Percentiles rank a stretch among this genome's conserved stretches.
phyloP scores from a whole-genome alignment of 805 yeast species.

The Saturnispora kantuleensis region DNA sequence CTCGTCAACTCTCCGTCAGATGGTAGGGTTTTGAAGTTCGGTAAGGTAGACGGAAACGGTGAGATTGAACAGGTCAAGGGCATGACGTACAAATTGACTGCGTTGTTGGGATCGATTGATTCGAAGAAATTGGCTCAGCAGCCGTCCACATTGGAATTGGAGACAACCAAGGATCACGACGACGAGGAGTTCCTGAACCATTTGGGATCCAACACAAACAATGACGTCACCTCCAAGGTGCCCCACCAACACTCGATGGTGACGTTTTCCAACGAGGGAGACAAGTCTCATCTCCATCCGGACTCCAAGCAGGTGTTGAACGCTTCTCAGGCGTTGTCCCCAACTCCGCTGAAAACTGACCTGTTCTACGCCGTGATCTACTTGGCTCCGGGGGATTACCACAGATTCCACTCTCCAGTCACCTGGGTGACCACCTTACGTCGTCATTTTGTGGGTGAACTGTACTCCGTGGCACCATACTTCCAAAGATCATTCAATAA shows the following conservation, averaged over 20 bases:
- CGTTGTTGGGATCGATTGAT: slow-evolving; percentile 58
- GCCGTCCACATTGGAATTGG: slow-evolving; percentile 15
- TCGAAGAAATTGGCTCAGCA: slow-evolving; percentile 46
- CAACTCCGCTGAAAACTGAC: slow-evolving; percentile 38
- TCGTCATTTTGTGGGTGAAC: slow-evolving; percentile 92
- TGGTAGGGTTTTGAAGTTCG: slow-evolving; percentile 81
- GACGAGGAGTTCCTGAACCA: slow-evolving; percentile 8
- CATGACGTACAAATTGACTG: slow-evolving; percentile 82
- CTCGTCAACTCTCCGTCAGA: slow-evolving; percentile 86
- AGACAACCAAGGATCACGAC: slow-evolving; percentile 12
- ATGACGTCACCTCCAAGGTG: slow-evolving; percentile 8
- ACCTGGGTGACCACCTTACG: slow-evolving; percentile 92
- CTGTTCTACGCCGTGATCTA: slow-evolving; percentile 86
- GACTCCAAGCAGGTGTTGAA: slow-evolving; percentile 21
- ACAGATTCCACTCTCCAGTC: slow-evolving; percentile 91
- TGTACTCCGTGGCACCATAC: slow-evolving; percentile 93
- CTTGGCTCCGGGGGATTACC: slow-evolving; percentile 97
- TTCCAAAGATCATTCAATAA: slow-evolving; percentile 83
- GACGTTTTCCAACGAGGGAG: slow-evolving; percentile 57
- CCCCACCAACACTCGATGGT: slow-evolving; percentile 16
- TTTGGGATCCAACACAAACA: slow-evolving; percentile 11
- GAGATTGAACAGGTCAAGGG: slow-evolving; percentile 97
- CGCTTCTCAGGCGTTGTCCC: slow-evolving; percentile 14
- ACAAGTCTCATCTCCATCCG: slow-evolving; percentile 36
- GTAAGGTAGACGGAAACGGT: slow-evolving; percentile 60